Percentiles rank a stretch among this genome's conserved stretches.
Conservation (phyloP, 2,329 filamentous ascomycete genomes). For the Aquanectria penicillioides region DNA sequence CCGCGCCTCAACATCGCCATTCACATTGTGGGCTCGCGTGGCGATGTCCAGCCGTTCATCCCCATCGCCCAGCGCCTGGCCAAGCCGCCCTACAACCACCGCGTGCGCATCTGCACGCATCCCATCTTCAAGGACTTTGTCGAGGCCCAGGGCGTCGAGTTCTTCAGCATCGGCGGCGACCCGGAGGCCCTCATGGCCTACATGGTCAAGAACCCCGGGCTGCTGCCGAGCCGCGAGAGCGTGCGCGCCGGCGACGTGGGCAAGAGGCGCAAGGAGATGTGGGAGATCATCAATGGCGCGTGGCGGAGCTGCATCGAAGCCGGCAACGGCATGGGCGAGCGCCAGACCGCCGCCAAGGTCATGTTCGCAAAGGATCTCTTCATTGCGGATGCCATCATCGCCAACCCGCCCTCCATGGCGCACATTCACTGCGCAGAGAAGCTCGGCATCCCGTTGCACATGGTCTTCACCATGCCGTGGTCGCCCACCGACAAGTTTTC, state of each 20-base stretch:
- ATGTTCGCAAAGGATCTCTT: constrained; percentile 51
- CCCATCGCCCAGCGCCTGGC: constrained; percentile 60
- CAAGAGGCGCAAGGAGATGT: constrained; percentile 48
- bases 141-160: constrained; percentile 61
- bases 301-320: constrained; percentile 52
- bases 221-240: constrained; percentile 49
- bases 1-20: constrained; percentile 46
- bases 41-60: constrained; percentile 63
- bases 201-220: constrained; percentile 53
- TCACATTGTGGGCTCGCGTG: constrained; percentile 46
- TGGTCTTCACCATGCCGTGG: constrained; percentile 75
- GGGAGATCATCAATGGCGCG: constrained; percentile 49
- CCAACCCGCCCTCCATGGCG: constrained; percentile 62
- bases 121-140: constrained; percentile 64
- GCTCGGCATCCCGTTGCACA: constrained; percentile 59
- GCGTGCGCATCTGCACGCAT: constrained; percentile 67
- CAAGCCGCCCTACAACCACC: constrained; percentile 55
- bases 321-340: constrained; percentile 44
- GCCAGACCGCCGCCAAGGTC: constrained; percentile 41
- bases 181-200: constrained; percentile 59
- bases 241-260: constrained; percentile 49
- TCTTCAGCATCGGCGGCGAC: constrained; percentile 67
- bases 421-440: constrained; percentile 63
- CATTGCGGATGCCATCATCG: constrained; percentile 64
- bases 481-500: constrained; percentile 62